These are phyloP conservation scores for Aureobasidium sp. DNA, from an alignment of 2,329 filamentous ascomycete species.

Conservation along the genomic window DNA sequence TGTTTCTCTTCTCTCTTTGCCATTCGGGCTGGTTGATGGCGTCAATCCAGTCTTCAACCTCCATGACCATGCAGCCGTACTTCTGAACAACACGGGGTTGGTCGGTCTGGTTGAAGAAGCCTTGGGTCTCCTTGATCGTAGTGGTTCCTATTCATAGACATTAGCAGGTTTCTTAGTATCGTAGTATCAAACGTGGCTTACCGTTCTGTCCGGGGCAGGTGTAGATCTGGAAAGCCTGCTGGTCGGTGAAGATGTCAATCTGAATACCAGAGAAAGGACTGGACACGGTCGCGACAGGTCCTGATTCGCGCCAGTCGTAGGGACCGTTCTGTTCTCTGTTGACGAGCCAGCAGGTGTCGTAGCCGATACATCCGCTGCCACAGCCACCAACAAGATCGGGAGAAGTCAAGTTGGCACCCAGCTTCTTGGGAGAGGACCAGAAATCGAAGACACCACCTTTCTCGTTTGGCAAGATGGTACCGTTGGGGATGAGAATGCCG, in stretches of 20 bases:
- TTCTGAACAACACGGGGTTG: slow-evolving; percentile 57
- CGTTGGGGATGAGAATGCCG: slow-evolving; percentile 39
- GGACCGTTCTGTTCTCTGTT: slow-evolving; percentile 50
- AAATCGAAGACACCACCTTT: slow-evolving; percentile 66
- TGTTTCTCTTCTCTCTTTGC: slow-evolving; percentile 52
- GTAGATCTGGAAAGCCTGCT: slow-evolving; percentile 84
- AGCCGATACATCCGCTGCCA: slow-evolving; percentile 72
- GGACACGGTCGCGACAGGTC: slow-evolving; percentile 56
- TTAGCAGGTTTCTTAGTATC: slow-evolving; percentile 10
- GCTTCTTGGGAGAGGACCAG: slow-evolving; percentile 71
- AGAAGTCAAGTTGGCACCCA: slow-evolving; percentile 60
- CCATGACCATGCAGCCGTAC: slow-evolving; percentile 82
- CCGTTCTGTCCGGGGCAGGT: slow-evolving; percentile 72
- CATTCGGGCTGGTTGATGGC: slow-evolving; percentile 87
- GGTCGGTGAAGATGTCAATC: slow-evolving; percentile 72
- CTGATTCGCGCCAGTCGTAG: slow-evolving; percentile 54
- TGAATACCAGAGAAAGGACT: slow-evolving; percentile 74
- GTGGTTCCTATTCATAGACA: slow-evolving; percentile 35
- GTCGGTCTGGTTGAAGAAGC: slow-evolving; percentile 44
- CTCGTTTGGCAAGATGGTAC: slow-evolving; percentile 58
- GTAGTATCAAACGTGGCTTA: slow-evolving; percentile 33
- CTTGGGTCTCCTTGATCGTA: slow-evolving; percentile 62
- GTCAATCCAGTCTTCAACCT: slow-evolving; percentile 91
- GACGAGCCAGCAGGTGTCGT: slow-evolving; percentile 67
- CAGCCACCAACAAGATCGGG: slow-evolving; percentile 63